Conservation (phyloP, 495 filamentous ascomycete genomes). For the Aspergillus indologenus region DNA sequence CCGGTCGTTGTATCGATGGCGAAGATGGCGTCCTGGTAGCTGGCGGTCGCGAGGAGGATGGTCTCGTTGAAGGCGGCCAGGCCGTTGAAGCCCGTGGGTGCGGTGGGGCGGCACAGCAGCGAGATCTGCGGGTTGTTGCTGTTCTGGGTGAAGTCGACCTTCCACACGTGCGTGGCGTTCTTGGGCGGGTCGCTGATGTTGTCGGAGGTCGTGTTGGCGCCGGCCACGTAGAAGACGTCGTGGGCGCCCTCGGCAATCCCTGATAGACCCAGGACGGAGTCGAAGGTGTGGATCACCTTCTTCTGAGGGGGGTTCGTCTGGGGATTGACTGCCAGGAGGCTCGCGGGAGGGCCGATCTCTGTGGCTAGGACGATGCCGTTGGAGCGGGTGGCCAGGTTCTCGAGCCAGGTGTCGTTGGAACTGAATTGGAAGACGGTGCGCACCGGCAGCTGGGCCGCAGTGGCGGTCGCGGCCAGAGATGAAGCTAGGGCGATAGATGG, state of each 20-base stretch:
- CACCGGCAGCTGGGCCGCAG: not conserved
- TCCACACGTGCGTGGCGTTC: not conserved
- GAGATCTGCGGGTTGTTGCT: not conserved
- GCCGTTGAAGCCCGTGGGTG: not conserved
- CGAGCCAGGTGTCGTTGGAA: constrained; percentile 1
- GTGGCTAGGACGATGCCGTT: not conserved
- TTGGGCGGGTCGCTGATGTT: not conserved
- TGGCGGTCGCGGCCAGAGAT: no score
- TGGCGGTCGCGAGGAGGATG: not conserved
- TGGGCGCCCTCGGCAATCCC: not conserved
- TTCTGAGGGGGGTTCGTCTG: not conserved
- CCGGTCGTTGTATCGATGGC: constrained; percentile 1
- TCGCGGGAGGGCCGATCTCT: not conserved
- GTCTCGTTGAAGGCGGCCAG: constrained; percentile 6
- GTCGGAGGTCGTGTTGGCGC: not conserved
- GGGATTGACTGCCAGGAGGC: not conserved
- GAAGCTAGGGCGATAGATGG: no score
- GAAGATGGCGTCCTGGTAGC: constrained; percentile 1
- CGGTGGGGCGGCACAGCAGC: not conserved
- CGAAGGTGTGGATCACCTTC: not conserved
- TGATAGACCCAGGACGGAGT: not conserved
- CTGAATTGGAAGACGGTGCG: not conserved
- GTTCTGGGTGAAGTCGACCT: not conserved
- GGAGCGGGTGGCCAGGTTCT: not conserved
- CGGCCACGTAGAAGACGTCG: not conserved